Conservation (phyloP, 345 rosid genomes). For the Physaria fendleri region DNA sequence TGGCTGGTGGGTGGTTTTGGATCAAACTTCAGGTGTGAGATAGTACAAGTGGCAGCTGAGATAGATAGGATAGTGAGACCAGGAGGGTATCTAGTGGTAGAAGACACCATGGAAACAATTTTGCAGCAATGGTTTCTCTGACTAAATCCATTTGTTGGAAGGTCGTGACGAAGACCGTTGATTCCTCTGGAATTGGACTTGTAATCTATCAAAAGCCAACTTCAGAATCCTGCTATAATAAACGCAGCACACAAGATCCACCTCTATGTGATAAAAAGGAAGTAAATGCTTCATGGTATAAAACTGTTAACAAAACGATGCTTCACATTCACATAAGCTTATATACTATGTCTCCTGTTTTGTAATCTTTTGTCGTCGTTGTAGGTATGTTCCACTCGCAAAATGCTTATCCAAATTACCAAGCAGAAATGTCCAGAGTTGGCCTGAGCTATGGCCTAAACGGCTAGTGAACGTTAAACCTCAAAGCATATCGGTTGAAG, state of each 20-base stretch:
- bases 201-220: slow-evolving; percentile 79
- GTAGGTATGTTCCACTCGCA: slow-evolving; percentile 66
- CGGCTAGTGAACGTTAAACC: slow-evolving; percentile 58
- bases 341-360: neutral
- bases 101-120: slow-evolving; percentile 51
- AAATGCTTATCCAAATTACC: slow-evolving; percentile 67
- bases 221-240: slow-evolving; percentile 58
- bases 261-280: slow-evolving; percentile 54
- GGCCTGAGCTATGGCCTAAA: slow-evolving; percentile 82
- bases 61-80: slow-evolving; percentile 81
- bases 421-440: slow-evolving; percentile 29
- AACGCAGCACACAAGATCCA: slow-evolving; percentile 44
- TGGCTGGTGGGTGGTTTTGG: neutral
- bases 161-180: slow-evolving; percentile 50
- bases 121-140: slow-evolving; percentile 70
- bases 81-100: slow-evolving; percentile 68
- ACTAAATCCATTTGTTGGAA: slow-evolving; percentile 87
- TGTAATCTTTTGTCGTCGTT: neutral
- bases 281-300: slow-evolving; percentile 58
- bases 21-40: slow-evolving; percentile 46
- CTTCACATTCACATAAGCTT: neutral
- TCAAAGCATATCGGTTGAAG: slow-evolving; percentile 40
- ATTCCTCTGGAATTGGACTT: slow-evolving; percentile 65
- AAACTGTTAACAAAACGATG: neutral
- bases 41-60: slow-evolving; percentile 49